Base-by-base conservation (phyloP, 2,329 filamentous ascomycete genomes). In the Epicoccum nigrum region DNA sequence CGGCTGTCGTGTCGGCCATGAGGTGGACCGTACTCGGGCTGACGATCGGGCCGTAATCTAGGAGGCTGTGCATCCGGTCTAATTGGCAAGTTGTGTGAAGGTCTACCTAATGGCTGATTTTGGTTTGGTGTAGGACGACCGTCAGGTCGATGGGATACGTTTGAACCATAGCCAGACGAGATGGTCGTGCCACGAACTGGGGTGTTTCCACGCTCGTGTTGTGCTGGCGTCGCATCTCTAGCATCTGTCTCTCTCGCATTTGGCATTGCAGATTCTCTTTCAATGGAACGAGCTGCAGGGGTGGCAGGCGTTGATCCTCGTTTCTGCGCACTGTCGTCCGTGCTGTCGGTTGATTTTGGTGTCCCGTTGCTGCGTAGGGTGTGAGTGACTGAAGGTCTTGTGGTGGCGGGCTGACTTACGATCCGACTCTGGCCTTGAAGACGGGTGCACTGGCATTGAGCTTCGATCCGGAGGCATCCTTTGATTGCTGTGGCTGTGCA, bases 51-150 rank as follows among this genome's bases (percentile, higher is more conserved):
- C 30, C 71, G 65, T 16, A 56, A 38, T 19, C 76, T 76, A 0
- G 79, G 78, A 37, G 82, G 81, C 7, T 82, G 82, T 9, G 83
- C 77, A 56, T 86, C 83, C 13, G 84, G 84, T 46, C 83, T 78
- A 45, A 73, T 84, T 1, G 85, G 85, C 6, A 87, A 72, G 13
- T 70, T 70, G 56, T 77, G 77, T 21, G 72, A 62, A 38, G 60
- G 52, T 49, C 70, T 67, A 19, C 62, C 58, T 33, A 57, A 48
- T 31, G 61, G 54, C 19, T 63, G 45, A n/a, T 56, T 48, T 40
- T 73, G 71, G 16, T 42, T 54, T 7, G 59, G 54, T 21, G 64
- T 58, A 51, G 68, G 64, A 17, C 67, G 68, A 19, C 60, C 62
- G 20, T 76, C 70, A 21, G 69, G 67, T 28, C 71, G 68, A 30